phyloP scores from a whole-genome alignment of 441 rosid genomes.

The Croton setiger region DNA sequence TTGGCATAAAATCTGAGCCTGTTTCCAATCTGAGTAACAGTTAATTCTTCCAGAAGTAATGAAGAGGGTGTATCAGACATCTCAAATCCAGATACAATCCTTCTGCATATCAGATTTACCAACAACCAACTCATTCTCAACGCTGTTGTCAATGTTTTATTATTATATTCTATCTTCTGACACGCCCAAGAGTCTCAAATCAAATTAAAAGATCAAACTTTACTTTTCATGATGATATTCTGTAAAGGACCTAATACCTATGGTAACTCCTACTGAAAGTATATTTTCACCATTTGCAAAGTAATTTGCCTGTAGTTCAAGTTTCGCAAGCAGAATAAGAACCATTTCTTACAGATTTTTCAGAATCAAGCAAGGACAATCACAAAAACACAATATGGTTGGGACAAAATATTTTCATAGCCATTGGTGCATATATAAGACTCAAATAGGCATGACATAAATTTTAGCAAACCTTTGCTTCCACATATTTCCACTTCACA shows the following conservation, averaged over 20 bases:
- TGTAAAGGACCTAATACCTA: background rate
- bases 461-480: constrained; percentile 64
- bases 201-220: background rate
- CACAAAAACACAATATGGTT: background rate
- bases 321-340: background rate
- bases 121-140: background rate
- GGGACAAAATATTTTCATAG: no score
- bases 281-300: background rate
- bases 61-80: background rate
- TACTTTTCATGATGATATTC: background rate
- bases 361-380: background rate
- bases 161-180: background rate
- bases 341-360: background rate
- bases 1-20: background rate
- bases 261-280: background rate
- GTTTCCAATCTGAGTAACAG: background rate
- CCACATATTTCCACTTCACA: constrained; percentile 86
- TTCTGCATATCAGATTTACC: background rate
- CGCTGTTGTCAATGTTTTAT: background rate
- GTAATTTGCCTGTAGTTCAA: background rate
- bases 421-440: no score
- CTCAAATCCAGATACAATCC: background rate
- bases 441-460: constrained; percentile 11
- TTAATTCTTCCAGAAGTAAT: background rate
- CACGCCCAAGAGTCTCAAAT: background rate